These are phyloP conservation scores for Tuber indicum DNA, from an alignment of 495 filamentous ascomycete species.

Conservation along the genomic window DNA sequence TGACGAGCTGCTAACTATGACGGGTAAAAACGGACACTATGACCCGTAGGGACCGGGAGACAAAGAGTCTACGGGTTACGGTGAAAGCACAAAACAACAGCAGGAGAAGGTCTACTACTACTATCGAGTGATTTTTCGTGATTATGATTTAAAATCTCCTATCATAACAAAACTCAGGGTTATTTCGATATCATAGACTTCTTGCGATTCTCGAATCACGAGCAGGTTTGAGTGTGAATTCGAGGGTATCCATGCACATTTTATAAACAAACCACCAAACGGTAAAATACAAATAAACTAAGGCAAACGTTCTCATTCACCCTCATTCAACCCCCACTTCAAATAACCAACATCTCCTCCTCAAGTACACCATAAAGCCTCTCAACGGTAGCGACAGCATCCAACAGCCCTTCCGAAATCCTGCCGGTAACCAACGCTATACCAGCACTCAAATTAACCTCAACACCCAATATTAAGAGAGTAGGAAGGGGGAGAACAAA, in stretches of 20 bases:
- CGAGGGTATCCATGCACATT: background rate
- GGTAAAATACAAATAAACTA: background rate
- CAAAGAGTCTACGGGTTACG: too few relatives aligned
- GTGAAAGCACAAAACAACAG: too few relatives aligned
- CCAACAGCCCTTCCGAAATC: constrained; percentile 36
- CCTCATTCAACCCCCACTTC: background rate
- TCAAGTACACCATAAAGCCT: constrained; percentile 40
- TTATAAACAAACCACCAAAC: background rate
- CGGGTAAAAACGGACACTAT: too few relatives aligned
- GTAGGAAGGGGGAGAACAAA: constrained; percentile 42
- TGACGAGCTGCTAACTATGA: too few relatives aligned
- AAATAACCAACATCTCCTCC: constrained; percentile 41
- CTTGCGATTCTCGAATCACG: background rate
- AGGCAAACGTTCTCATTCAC: background rate
- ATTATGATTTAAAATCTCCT: background rate
- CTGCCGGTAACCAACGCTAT: constrained; percentile 36
- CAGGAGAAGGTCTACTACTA: background rate
- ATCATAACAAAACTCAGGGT: background rate
- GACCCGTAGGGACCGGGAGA: too few relatives aligned
- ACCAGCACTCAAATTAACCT: constrained; percentile 1
- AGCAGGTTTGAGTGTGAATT: background rate
- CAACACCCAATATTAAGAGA: background rate
- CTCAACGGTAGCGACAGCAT: constrained; percentile 30
- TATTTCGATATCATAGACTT: background rate
- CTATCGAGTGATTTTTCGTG: background rate